phyloP scores from a whole-genome alignment of 495 filamentous ascomycete species.

The Xylaria grammica region DNA sequence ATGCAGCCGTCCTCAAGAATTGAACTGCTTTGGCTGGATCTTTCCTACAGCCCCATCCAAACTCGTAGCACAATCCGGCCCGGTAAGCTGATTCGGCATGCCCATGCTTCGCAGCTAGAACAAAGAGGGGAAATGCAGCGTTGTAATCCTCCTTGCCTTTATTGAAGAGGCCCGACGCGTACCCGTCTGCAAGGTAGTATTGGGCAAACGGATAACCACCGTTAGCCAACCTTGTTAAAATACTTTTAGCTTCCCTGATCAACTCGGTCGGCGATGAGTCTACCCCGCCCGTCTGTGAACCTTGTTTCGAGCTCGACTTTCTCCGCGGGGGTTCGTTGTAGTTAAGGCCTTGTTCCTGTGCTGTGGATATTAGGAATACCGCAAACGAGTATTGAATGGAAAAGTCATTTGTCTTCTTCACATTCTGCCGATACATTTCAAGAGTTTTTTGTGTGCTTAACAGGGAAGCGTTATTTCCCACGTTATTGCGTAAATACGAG shows the following conservation, averaged over 20 bases:
- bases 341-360: conserved; percentile 66
- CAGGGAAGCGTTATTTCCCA: conserved; percentile 87
- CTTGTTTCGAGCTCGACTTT: conserved; percentile 51
- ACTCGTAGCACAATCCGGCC: conserved; percentile 94
- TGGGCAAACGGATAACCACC: conserved; percentile 94
- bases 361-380: conserved; percentile 86
- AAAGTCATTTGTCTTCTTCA: conserved; percentile 93
- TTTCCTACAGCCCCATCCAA: conserved; percentile 92
- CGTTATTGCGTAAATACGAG: conserved; percentile 70
- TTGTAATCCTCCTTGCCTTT: conserved; percentile 92
- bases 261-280: conserved; percentile 66
- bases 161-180: conserved; percentile 90
- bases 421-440: conserved; percentile 95
- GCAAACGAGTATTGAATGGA: conserved; percentile 93
- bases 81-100: conserved; percentile 96
- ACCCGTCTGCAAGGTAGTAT: conserved; percentile 95
- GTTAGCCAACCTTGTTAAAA: conserved; percentile 83
- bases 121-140: conserved; percentile 86
- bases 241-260: conserved; percentile 83
- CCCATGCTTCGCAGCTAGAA: conserved; percentile 94
- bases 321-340: conserved; percentile 44
- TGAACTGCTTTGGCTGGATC: conserved; percentile 90
- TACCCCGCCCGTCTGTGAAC: conserved; percentile 50
- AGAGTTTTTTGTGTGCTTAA: conserved; percentile 89
- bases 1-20: conserved; percentile 87